Evolutionary conservation across 768 basidiomycete genomes (phyloP).

Genomic region (Trametes cingulata): DNA sequence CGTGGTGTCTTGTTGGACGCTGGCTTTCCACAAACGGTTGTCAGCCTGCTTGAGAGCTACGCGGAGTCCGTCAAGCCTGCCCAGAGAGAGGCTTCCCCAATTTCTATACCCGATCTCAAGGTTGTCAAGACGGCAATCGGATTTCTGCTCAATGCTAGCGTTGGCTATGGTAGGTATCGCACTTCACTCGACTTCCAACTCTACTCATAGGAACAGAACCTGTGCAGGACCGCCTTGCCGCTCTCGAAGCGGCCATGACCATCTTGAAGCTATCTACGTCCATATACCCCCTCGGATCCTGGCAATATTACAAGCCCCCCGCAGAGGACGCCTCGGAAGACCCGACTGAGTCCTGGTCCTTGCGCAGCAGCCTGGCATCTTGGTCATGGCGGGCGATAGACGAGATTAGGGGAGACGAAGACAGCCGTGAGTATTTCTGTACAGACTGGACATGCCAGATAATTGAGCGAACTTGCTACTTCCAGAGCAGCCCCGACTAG

Average conservation of each 20-base stretch:
- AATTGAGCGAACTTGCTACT: not conserved
- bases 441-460: not conserved
- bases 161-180: slow-evolving; percentile 65
- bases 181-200: not conserved
- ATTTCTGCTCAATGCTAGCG: slow-evolving; percentile 73
- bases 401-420: slow-evolving; percentile 64
- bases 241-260: slow-evolving; percentile 66
- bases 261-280: slow-evolving; percentile 66
- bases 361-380: slow-evolving; percentile 63
- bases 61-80: slow-evolving; percentile 43
- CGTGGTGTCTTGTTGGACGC: slow-evolving; percentile 69
- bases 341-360: slow-evolving; percentile 59
- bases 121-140: slow-evolving; percentile 79
- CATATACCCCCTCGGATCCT: slow-evolving; percentile 73
- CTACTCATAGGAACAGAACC: slow-evolving; percentile 50
- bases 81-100: slow-evolving; percentile 44
- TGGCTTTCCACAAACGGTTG: slow-evolving; percentile 64
- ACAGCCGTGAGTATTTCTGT: slow-evolving; percentile 41
- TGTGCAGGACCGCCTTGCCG: slow-evolving; percentile 66
- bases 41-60: slow-evolving; percentile 71
- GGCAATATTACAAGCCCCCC: slow-evolving; percentile 38
- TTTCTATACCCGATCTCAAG: slow-evolving; percentile 64
- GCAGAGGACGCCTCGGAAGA: slow-evolving; percentile 27
- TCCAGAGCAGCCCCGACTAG: slow-evolving; percentile 45
- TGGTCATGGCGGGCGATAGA: slow-evolving; percentile 82